Percentiles rank a stretch among this genome's conserved stretches.
These are phyloP conservation scores for Termitomyces sp. DNA, from an alignment of 768 basidiomycete species.

Conservation along the genomic window DNA sequence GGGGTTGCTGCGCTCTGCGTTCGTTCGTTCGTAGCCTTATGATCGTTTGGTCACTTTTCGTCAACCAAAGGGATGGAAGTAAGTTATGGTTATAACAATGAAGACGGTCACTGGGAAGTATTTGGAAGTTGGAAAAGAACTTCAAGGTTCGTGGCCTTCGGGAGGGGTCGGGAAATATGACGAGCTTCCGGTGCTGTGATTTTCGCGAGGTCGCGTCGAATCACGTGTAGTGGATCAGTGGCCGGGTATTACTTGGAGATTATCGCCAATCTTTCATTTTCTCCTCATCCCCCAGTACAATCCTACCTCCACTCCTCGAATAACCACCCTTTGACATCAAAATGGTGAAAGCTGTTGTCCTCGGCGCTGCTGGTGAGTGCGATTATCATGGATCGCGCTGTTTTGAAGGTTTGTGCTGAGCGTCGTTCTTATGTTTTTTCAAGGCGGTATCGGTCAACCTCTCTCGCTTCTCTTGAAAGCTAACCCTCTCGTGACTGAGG, in stretches of 20 bases:
- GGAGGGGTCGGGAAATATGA: background rate
- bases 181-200: constrained; percentile 1
- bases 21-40: background rate
- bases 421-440: background rate
- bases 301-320: background rate
- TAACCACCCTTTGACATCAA: constrained; percentile 7
- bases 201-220: constrained; percentile 12
- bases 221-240: constrained; percentile 15
- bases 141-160: background rate
- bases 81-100: background rate
- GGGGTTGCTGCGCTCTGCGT: background rate
- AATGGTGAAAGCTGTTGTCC: constrained; percentile 85
- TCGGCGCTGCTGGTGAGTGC: constrained; percentile 83
- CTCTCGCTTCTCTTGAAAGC: constrained; percentile 87
- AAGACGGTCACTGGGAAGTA: background rate
- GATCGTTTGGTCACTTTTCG: background rate
- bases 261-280: constrained; percentile 9
- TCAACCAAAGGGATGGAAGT: background rate
- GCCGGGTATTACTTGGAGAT: background rate
- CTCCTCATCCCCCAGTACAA: constrained; percentile 5
- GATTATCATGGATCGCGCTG: constrained; percentile 6
- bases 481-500: constrained; percentile 78
- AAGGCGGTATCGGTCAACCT: constrained; percentile 97
- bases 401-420: constrained; percentile 2
- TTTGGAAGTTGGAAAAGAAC: background rate